phyloP scores from a whole-genome alignment of 768 basidiomycete species.

The Holtermanniella nyarrowii region DNA sequence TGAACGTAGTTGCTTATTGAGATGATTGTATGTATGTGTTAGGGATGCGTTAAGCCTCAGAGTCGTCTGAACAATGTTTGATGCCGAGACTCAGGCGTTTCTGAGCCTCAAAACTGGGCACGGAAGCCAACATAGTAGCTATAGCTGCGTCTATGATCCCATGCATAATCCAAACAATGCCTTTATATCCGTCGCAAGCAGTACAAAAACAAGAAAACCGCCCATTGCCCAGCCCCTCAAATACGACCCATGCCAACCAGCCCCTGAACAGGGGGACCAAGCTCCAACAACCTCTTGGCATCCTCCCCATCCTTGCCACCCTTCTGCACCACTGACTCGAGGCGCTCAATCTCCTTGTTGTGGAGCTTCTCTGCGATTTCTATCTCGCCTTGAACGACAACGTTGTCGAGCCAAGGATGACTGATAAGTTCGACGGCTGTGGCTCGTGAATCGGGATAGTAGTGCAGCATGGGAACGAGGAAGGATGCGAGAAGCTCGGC shows the following conservation, averaged over 20 bases:
- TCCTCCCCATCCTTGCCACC: background rate
- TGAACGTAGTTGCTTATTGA: too few relatives aligned
- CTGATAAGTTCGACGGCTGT: constrained; percentile 74
- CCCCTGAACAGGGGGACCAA: constrained; percentile 31
- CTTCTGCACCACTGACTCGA: background rate
- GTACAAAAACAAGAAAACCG: too few relatives aligned
- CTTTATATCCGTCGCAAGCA: too few relatives aligned
- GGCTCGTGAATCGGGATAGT: constrained; percentile 79
- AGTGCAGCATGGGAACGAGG: constrained; percentile 77
- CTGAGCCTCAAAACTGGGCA: too few relatives aligned
- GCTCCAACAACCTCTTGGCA: constrained; percentile 21
- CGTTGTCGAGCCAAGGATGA: constrained; percentile 76
- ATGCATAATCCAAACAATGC: too few relatives aligned
- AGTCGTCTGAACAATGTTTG: too few relatives aligned
- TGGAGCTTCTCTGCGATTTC: constrained; percentile 45
- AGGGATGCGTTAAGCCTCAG: too few relatives aligned
- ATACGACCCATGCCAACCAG: constrained; percentile 35
- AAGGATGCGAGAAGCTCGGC: constrained; percentile 73
- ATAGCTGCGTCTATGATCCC: too few relatives aligned
- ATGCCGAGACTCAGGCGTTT: too few relatives aligned
- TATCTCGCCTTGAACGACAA: constrained; percentile 80
- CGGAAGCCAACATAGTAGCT: too few relatives aligned
- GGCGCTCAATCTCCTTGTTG: constrained; percentile 14
- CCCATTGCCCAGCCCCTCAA: background rate
- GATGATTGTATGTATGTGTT: too few relatives aligned